Evolutionary conservation across 2,329 filamentous ascomycete species (phyloP), one percentile per base, ranked within the genome.

Genomic region (Sarocladium strictum): DNA sequence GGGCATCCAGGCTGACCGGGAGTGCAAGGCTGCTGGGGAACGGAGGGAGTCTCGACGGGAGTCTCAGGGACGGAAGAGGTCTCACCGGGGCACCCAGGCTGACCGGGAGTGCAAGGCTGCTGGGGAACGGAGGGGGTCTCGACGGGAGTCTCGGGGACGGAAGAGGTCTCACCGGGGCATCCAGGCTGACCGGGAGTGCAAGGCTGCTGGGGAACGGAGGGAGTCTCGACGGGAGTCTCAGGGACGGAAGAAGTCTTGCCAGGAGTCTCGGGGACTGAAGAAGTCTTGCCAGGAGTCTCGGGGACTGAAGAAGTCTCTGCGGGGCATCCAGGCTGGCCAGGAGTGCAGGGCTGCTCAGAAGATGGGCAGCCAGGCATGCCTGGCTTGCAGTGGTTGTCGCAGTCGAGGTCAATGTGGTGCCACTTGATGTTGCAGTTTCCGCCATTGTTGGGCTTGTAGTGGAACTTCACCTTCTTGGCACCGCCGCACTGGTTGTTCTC

Each of bases 401-500:
- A 95, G 74, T 91, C 82, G 72, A 93, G 95, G 62, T 76, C 79
- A 63, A 95, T 83, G 67, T 78, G 79, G 73, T 89, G 86, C 63
- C 94, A 81, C 63, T 85, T 84, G 63, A 96, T 79, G 62, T 80
- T 78, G 76, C 89, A 94, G 63, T 71, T 73, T 50, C 77, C 71
- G 55, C 57, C 67, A 65, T 79, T 77, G 58, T 78, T 69, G 59
- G 81, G 73, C 66, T 86, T 82, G 56, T 81, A 83, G 68, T 84
- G 72, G 67, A 97, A 85, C 54, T 81, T 84, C 58, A 97, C 90
- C 56, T 83, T 85, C 67, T 80, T 90, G 60, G 93, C 92, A 71
- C 92, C 92, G 81, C 91, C 93, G 69, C 93, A 97, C 79, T 97
- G 90, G 58, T 76, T 83, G 81, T 97, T 97, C 72, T 83, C 74